These are phyloP conservation scores for Zoysia japonica DNA, from an alignment of 176 grass and related monocot species.

Conservation along the genomic window DNA sequence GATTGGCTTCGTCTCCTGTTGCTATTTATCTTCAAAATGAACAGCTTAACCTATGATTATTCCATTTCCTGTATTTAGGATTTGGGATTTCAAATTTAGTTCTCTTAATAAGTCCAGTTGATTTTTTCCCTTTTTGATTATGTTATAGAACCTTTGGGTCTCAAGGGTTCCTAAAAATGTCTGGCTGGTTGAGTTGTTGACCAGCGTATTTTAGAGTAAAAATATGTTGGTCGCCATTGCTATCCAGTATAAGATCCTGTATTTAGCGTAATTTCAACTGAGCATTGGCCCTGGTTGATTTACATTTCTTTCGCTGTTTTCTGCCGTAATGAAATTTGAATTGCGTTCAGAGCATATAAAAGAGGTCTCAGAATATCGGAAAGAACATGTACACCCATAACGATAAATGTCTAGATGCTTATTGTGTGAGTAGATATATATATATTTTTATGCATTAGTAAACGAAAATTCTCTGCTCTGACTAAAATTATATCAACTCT, in stretches of 20 bases:
- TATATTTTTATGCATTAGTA: not conserved
- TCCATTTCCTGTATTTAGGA: not conserved
- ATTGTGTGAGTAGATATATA: slow-evolving; percentile 3
- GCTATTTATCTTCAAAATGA: slow-evolving; percentile 21
- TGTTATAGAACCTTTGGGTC: not conserved
- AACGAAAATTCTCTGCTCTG: not conserved
- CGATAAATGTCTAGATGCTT: slow-evolving; percentile 4
- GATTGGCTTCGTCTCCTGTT: not conserved
- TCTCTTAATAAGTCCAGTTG: not conserved
- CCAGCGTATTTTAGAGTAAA: not conserved
- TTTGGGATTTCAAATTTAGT: not conserved
- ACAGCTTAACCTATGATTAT: not conserved
- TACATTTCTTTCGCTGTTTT: not conserved
- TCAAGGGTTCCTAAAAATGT: not conserved
- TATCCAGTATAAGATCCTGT: not conserved
- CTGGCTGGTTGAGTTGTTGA: not conserved
- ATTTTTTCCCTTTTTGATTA: not conserved
- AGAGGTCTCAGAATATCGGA: not conserved
- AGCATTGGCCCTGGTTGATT: not conserved
- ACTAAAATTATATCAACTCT: slow-evolving; percentile 12
- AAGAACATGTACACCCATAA: not conserved
- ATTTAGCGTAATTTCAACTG: not conserved
- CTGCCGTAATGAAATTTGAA: not conserved
- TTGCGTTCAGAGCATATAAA: slow-evolving; percentile 1
- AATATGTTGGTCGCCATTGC: slow-evolving; percentile 3